Base-by-base conservation (phyloP, 129 eudicot species). In the Ambrosia artemisiifolia region DNA sequence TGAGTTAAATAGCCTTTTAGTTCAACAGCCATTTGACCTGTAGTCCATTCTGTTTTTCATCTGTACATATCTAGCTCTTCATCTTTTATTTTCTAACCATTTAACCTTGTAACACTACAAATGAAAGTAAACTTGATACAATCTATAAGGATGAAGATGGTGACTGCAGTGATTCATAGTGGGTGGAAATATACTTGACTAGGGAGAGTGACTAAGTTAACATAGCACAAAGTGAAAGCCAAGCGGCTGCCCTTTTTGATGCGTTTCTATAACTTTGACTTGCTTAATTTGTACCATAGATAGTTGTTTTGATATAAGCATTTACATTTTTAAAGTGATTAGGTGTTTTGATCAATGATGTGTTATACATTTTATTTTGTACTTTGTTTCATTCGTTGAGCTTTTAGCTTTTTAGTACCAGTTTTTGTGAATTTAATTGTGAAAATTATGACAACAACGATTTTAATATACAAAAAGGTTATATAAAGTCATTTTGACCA, bases 131-230 rank as follows among this genome's bases (percentile, higher is more conserved):
- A 24, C 28, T 24, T 24, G 28, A 24, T 24, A 1, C 28, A 24
- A 1, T 24, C 28, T 24, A 24, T 1, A 63, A 74, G 9, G 64
- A 77, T 4, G 83, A 40, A 30, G 55, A 67, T 9, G 86, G 75
- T 34, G 79, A 50, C 4, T 74, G 71, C 11, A 81, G 75, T 30
- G 80, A 78, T 54, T 81, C 83, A 38, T 73, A 68, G 32, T 73
- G 74, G 32, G 54, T 11, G 24, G 42, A 6, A 36, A 53, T 51
- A 10, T 60, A 24, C 28, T 24, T 24, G 28, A 24, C 28, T 24
- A 73, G 53, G 61, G 63, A 36, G 42, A 56, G 56, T 18, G 40
- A 34, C 38, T 10, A 71, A 49, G 62, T 51, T 10, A 56, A 56
- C 17, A 20, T 38, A 50, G 54, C 65, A 63, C 68, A 63, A 63